Base-by-base conservation (phyloP, 176 grass and related monocot species). In the Triticum turgidum region DNA sequence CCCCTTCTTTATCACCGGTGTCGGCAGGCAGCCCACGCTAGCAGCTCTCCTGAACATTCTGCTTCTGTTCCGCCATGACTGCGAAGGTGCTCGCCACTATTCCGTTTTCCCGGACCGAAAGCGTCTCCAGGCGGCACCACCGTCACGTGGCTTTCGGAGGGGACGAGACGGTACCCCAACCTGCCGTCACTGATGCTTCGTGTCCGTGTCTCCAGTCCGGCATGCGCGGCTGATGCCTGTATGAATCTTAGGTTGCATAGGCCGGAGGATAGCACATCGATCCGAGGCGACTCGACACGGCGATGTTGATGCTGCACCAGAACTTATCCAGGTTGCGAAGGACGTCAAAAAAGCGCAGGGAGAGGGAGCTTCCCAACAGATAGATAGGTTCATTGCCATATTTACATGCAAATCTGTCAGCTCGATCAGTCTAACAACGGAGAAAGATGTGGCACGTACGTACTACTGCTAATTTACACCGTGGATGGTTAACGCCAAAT, bases 351-450 rank as follows among this genome's bases (percentile, higher is more conserved):
- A 3, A 44, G 9, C 0, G 47, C 6, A 56, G 62, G 33, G 72
- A 44, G 65, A 35, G n/a, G 30, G 32, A 21, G 25, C 15, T 79
- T 70, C 45, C 7, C 5, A 6, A 30, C 5, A 15, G 22, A 79
- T 88, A 78, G 47, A 51, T 56, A 84, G 79, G 74, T 73, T 70
- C 73, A 83, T 69, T 21, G 13, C 82, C 33, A 87, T 73, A n/a
- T 79, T 78, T 73, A 84, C 85, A 87, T 35, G 10, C 56, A 74
- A 80, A 44, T 25, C 58, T 87, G 83, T 76, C 17, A 10, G 25
- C 9, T 37, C 12, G 11, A 74, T 74, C 45, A 27, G 25, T 75
- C 29, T 30, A 11, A 20, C 7, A 54, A 32, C 6, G 24, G 24
- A 49, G 1, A 29, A 29, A 30, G 42, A 65, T 7, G 20, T 70